Base-by-base conservation (phyloP, 139 green algal genomes). In the Tetraselmis striata region DNA sequence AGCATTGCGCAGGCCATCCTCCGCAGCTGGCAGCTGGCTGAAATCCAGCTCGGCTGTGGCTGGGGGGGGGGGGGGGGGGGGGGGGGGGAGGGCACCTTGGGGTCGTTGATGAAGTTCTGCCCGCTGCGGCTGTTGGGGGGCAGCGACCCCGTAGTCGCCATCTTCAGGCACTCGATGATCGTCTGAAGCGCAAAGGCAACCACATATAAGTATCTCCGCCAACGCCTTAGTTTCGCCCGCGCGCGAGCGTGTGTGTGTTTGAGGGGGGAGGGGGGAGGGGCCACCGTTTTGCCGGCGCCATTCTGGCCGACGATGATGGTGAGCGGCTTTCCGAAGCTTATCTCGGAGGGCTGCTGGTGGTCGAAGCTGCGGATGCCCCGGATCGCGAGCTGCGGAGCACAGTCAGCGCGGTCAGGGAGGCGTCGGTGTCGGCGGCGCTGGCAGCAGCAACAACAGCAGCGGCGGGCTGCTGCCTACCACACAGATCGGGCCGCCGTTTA, bases 111-210 rank as follows among this genome's bases (percentile, higher is more conserved):
- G 86, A 98, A 99, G 83, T 84, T 92, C 83, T 98, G 92, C 0
- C 96, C 95, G 27, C 83, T 90, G 23, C 90, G 87, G 0, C 91
- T 93, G 89, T 98, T 98, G 32, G 97, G 97, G 23, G 97, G 97
- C 79, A 99, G 88, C 82, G 96, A 93, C 1, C 97, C 97, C 1
- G 97, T 98, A 83, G 90, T 96, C 0, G 95, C 96, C 85, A 96
- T 92, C 80, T 97, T 97, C 28, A 99, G 87, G 85, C 95, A 98
- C 87, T 99, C 97, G 32, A 99, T 99, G n/a, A 99, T 91, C 0
- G 97, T 99, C 95, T 98, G 92, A 82, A 88, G 0, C 80, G 32
- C 2, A 67, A 24, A 80, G 11, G 11, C 11, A 67, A 18, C 18
- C 45, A 67, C 29, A 82, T n/a, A 59, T 5, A 45, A 1, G 28